Percentiles rank a stretch among this genome's conserved stretches.
phyloP scores from a whole-genome alignment of 116 monocot species.

The Cymodocea nodosa region DNA sequence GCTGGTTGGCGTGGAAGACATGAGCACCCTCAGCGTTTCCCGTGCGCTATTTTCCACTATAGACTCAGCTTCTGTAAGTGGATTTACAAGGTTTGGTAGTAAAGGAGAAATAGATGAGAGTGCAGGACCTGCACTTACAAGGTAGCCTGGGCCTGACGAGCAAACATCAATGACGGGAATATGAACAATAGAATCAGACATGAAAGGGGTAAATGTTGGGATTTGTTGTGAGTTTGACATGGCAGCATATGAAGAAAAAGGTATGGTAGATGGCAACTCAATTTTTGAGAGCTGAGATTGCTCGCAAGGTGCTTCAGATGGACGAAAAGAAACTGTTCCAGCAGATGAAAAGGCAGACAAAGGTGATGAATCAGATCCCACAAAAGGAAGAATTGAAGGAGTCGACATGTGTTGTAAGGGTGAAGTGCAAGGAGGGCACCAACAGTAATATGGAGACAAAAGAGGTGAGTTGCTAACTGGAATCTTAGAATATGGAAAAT shows the following conservation, averaged over 20 bases:
- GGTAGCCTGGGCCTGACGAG: conserved; percentile 81
- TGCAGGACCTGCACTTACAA: conserved; percentile 70
- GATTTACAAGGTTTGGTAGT: conserved; percentile 23
- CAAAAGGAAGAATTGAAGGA: conserved; percentile 7
- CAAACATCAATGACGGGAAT: conserved; percentile 76
- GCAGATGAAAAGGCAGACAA: conserved; percentile 46
- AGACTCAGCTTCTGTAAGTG: conserved; percentile 42
- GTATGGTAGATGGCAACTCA: conserved; percentile 33
- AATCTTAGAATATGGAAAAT: conserved; percentile 13
- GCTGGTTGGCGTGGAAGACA: conserved; percentile 44
- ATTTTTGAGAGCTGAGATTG: conserved; percentile 23
- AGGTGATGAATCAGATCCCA: conserved; percentile 22
- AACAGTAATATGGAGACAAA: conserved; percentile 78
- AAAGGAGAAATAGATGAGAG: conserved; percentile 51
- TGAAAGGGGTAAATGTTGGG: conserved; percentile 66
- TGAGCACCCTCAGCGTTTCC: conserved; percentile 74
- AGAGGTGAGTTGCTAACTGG: conserved; percentile 6
- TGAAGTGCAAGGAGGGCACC: conserved; percentile 56
- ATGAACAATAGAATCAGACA: conserved; percentile 93
- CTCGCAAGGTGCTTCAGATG: conserved; percentile 16
- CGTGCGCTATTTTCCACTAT: conserved; percentile 65
- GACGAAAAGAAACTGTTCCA: conserved; percentile 3
- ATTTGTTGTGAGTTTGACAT: conserved; percentile 44
- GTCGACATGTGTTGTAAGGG: conserved; percentile 21
- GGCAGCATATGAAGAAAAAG: conserved; percentile 28